Evolutionary conservation across 1,139 yeast genomes (phyloP).

Genomic region (Magnusiomyces suaveolens): DNA sequence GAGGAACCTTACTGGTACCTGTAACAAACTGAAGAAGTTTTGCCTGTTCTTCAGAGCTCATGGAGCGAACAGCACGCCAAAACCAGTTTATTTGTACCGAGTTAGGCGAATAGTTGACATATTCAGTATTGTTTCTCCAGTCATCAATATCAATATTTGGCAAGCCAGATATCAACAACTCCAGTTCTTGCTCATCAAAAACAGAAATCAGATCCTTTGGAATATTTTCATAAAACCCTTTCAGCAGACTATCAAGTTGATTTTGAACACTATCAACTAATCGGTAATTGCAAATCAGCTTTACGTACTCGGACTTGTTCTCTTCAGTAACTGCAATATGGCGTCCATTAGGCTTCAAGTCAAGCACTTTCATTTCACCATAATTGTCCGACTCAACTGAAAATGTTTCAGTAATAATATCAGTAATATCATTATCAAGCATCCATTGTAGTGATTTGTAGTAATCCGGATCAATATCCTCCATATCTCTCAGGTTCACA

Average conservation of each 20-base stretch:
- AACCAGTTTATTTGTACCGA: conserved; percentile 92
- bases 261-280: conserved; percentile 74
- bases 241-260: conserved; percentile 76
- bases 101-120: conserved; percentile 72
- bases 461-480: conserved; percentile 83
- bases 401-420: conserved; percentile 90
- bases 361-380: conserved; percentile 76
- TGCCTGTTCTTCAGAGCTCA: conserved; percentile 90
- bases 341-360: conserved; percentile 72
- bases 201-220: conserved; percentile 76
- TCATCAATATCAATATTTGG: conserved; percentile 95
- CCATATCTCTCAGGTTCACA: conserved; percentile 88
- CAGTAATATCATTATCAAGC: conserved; percentile 90
- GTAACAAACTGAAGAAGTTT: conserved; percentile 90
- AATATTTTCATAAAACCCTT: conserved; percentile 79
- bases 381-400: conserved; percentile 90
- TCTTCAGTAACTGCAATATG: conserved; percentile 81
- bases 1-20: conserved; percentile 93
- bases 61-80: conserved; percentile 97
- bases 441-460: conserved; percentile 92
- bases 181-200: conserved; percentile 93
- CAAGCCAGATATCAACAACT: conserved; percentile 80
- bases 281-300: conserved; percentile 75
- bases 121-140: conserved; percentile 81
- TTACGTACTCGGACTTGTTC: conserved; percentile 84